These are phyloP conservation scores for Metschnikowia gelsemii DNA, from an alignment of 805 yeast genomes.

Conservation along the genomic window DNA sequence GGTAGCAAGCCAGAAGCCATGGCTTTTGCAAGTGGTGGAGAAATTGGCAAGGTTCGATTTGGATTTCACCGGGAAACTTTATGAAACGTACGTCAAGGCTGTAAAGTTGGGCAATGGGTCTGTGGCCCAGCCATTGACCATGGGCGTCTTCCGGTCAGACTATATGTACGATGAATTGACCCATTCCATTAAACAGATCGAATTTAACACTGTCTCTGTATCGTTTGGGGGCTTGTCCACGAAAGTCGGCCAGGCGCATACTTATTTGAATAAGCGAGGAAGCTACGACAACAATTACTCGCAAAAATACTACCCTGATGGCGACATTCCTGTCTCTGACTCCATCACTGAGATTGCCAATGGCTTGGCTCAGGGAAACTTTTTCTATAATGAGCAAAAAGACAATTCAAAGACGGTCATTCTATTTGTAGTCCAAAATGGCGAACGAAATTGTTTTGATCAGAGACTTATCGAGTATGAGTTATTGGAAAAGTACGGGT, in stretches of 20 bases:
- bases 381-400: constrained; percentile 44
- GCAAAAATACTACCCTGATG: constrained; percentile 43
- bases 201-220: constrained; percentile 92
- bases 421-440: constrained; percentile 76
- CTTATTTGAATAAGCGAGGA: constrained; percentile 59
- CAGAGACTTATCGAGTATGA: constrained; percentile 81
- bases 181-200: constrained; percentile 79
- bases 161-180: constrained; percentile 59
- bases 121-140: constrained; percentile 61
- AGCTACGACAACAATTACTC: constrained; percentile 48
- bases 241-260: constrained; percentile 75
- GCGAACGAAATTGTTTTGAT: constrained; percentile 87
- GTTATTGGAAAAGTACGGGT: constrained; percentile 53
- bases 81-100: constrained; percentile 56
- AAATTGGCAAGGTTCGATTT: constrained; percentile 59
- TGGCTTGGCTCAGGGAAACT: constrained; percentile 68
- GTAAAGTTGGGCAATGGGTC: constrained; percentile 39
- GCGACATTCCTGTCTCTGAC: constrained; percentile 64
- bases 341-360: constrained; percentile 60
- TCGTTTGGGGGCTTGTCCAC: constrained; percentile 91
- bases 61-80: constrained; percentile 80
- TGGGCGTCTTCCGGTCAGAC: constrained; percentile 89
- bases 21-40: constrained; percentile 59
- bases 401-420: constrained; percentile 47
- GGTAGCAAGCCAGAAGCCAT: constrained; percentile 50